Base-by-base conservation (phyloP, 768 basidiomycete species). In the Candolleomyces aberdarensis region DNA sequence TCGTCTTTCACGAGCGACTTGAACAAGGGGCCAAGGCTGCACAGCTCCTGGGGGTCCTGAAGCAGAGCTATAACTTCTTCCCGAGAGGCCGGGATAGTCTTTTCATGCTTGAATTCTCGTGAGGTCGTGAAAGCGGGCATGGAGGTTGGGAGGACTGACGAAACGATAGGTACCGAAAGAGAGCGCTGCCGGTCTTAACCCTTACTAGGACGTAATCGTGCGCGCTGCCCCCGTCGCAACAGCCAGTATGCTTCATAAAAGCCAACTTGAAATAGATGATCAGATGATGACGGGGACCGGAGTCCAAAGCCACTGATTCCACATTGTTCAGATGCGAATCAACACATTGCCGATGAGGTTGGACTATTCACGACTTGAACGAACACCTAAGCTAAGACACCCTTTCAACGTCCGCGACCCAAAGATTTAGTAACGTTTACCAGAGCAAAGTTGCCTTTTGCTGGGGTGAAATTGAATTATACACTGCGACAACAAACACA, bases 401-500 rank as follows among this genome's bases (percentile, higher is more conserved):
- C 36, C 36, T 11, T 36, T 36, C 11, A 36, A 36, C 1, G 5
- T 36, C 36, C 6, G 36, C 36, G 36, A 36, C 6, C 6, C 36
- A 7, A 36, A 8, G 36, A 36, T 36, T 36, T 6, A 11, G 36
- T 36, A 36, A 11, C 36, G 6, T 36, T 36, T 36, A 6, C 36
- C 6, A 36, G 32, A 36, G 3, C 36, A 2, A 43, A 54, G 29
- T 9, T 44, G 5, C 11, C 19, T 26, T 57, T 40, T 36, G 6
- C 36, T 36, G 43, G 26, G 0, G 20, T 47, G 43, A 15, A 36
- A 15, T n/a, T 17, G 36, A 54, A 60, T 26, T 26, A 26, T 26
- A 3, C 3, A 26, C 26, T 3, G 85, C 88, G 85, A 81, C 80
- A 72, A 66, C 86, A 88, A 36, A 26, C 26, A 86, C 86, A 20